Evolutionary conservation across 2,329 filamentous ascomycete genomes (phyloP).

Genomic region (Lojkania enalia): DNA sequence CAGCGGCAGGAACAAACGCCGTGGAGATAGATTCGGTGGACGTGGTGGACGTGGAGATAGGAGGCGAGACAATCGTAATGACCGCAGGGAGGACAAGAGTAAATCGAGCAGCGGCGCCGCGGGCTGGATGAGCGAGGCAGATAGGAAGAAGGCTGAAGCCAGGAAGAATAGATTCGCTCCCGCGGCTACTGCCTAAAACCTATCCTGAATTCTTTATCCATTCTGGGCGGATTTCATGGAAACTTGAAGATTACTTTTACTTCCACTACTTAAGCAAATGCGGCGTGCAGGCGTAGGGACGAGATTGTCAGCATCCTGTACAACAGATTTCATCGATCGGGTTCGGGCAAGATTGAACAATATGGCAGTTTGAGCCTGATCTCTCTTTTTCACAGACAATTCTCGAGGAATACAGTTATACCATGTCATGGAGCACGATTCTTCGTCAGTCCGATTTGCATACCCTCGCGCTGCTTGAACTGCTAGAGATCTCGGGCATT

Average conservation of each 20-base stretch:
- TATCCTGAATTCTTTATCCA: background rate
- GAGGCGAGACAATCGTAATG: slow-evolving; percentile 25
- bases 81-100: slow-evolving; percentile 27
- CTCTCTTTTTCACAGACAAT: no score
- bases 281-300: slow-evolving; percentile 5
- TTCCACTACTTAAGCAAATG: background rate
- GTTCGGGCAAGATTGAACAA: slow-evolving; percentile 22
- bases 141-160: slow-evolving; percentile 49
- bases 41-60: slow-evolving; percentile 30
- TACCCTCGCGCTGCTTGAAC: no score
- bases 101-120: slow-evolving; percentile 19
- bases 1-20: slow-evolving; percentile 43
- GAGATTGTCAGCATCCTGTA: slow-evolving; percentile 4
- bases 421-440: no score
- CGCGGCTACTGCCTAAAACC: slow-evolving; percentile 23
- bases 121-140: slow-evolving; percentile 50
- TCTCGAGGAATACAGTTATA: no score
- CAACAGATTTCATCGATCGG: slow-evolving; percentile 28
- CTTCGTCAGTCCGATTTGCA: no score
- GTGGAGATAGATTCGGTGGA: slow-evolving; percentile 27
- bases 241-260: no score
- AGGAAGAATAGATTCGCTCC: slow-evolving; percentile 49
- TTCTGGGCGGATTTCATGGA: no score
- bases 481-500: no score
- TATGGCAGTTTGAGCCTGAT: no score